These are phyloP conservation scores for Myotisia sp. DNA, from an alignment of 2,329 filamentous ascomycete genomes.

Conservation along the genomic window DNA sequence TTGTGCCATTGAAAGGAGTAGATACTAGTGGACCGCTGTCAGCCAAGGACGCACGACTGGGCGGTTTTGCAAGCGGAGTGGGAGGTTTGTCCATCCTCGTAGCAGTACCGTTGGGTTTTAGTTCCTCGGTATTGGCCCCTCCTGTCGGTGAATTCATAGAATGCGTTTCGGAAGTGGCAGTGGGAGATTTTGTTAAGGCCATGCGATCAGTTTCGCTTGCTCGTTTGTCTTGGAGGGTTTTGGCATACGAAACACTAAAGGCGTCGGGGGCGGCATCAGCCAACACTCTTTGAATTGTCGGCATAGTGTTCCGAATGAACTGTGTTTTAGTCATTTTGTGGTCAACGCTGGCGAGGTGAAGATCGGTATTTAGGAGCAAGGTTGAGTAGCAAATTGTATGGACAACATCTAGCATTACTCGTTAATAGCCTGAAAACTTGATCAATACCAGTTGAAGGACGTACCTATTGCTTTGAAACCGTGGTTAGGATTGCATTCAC, in stretches of 20 bases:
- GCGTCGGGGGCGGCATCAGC: constrained; percentile 56
- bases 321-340: constrained; percentile 90
- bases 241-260: constrained; percentile 41
- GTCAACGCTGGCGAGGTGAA: constrained; percentile 89
- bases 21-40: constrained; percentile 67
- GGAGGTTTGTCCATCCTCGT: constrained; percentile 17
- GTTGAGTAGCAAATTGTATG: constrained; percentile 96
- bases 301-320: constrained; percentile 93
- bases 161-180: constrained; percentile 1
- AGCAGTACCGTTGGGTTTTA: constrained; percentile 14
- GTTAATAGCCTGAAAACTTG: constrained; percentile 2
- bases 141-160: constrained; percentile 7
- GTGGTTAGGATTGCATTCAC: constrained; percentile 78
- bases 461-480: constrained; percentile 79
- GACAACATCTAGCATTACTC: constrained; percentile 57
- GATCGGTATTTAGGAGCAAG: constrained; percentile 85
- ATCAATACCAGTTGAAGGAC: constrained; percentile 16
- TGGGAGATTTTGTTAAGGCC: constrained; percentile 11
- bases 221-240: background rate
- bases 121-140: constrained; percentile 2
- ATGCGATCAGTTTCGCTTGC: background rate
- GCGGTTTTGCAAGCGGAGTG: constrained; percentile 16
- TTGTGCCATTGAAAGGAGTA: constrained; percentile 56
- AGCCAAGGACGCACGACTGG: constrained; percentile 22
- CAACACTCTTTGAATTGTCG: constrained; percentile 66